Conservation (phyloP, 2,329 filamentous ascomycete species). For the Tolypocladium tundrense region DNA sequence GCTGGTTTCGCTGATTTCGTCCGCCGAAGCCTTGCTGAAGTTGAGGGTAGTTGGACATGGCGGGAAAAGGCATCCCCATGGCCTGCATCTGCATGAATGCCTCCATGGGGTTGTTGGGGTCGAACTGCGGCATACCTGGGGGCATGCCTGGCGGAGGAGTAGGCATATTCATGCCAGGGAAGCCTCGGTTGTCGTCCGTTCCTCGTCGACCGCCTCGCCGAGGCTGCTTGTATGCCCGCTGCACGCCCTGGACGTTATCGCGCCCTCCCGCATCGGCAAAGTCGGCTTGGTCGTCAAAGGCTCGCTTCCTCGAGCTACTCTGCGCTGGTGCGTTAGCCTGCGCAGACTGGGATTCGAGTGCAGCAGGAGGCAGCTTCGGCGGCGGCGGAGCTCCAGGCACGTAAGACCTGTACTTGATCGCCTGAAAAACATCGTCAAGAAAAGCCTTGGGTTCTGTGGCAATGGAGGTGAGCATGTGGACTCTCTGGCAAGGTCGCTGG, state of each 20-base stretch:
- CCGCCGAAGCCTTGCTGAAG: constrained; percentile 13
- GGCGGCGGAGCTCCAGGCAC: constrained; percentile 41
- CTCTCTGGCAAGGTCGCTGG: constrained; percentile 14
- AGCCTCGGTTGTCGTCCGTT: constrained; percentile 10
- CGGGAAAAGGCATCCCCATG: constrained; percentile 32
- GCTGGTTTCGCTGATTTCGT: constrained; percentile 11
- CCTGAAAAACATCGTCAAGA: constrained; percentile 60
- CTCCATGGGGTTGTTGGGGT: constrained; percentile 51
- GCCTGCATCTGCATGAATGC: constrained; percentile 52
- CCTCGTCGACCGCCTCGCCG: constrained; percentile 38
- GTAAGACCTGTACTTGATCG: constrained; percentile 53
- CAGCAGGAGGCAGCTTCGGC: constrained; percentile 11
- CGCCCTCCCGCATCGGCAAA: constrained; percentile 10
- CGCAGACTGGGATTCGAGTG: background rate
- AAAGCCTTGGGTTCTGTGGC: constrained; percentile 36
- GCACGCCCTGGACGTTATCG: constrained; percentile 15
- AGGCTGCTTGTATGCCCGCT: constrained; percentile 48
- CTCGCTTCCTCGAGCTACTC: constrained; percentile 20
- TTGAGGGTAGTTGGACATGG: constrained; percentile 29
- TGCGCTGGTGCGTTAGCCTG: background rate
- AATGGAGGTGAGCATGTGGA: background rate
- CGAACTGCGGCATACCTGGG: constrained; percentile 35
- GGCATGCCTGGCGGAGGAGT: constrained; percentile 5
- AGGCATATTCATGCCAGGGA: constrained; percentile 1
- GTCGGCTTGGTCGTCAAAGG: constrained; percentile 21